These are phyloP conservation scores for Leavenworthia alabamica DNA, from an alignment of 345 rosid genomes.

Conservation along the genomic window DNA sequence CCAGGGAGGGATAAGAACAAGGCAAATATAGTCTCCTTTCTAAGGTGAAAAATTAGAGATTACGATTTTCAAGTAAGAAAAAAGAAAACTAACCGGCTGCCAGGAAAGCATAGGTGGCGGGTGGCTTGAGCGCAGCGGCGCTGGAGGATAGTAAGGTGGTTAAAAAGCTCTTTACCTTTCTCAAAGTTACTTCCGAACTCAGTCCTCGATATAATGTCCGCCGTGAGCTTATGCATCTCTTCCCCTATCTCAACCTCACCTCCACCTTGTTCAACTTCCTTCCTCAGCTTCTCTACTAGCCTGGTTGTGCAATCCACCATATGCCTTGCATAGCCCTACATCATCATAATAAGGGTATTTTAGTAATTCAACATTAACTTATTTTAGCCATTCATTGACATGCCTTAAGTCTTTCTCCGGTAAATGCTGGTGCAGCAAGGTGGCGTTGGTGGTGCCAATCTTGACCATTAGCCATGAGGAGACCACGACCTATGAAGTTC, in stretches of 20 bases:
- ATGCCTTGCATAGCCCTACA: slow-evolving; percentile 59
- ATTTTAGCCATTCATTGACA: background rate
- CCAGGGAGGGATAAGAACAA: too few species aligned
- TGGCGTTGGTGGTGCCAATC: slow-evolving; percentile 65
- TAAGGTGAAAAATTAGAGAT: too few species aligned
- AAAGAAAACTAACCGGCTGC: slow-evolving; percentile 54
- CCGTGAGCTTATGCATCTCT: slow-evolving; percentile 66
- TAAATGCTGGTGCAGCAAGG: slow-evolving; percentile 55
- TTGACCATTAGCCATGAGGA: slow-evolving; percentile 70
- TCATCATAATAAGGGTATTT: background rate
- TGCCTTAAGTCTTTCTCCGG: slow-evolving; percentile 60
- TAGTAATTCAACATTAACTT: background rate
- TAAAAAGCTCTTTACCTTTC: slow-evolving; percentile 82
- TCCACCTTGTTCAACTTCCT: slow-evolving; percentile 43
- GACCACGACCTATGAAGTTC: slow-evolving; percentile 73
- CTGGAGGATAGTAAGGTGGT: slow-evolving; percentile 58
- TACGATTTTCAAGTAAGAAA: background rate
- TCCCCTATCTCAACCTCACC: slow-evolving; percentile 78
- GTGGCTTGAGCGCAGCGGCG: slow-evolving; percentile 69
- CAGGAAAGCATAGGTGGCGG: slow-evolving; percentile 82
- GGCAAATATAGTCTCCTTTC: too few species aligned
- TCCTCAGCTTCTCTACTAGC: slow-evolving; percentile 52
- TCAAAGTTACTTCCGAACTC: slow-evolving; percentile 72
- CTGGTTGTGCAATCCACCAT: slow-evolving; percentile 79
- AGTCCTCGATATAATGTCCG: slow-evolving; percentile 78